Percentiles rank a stretch among this genome's conserved stretches.
These are phyloP conservation scores for Trapa bicornis DNA, from an alignment of 345 rosid species.

Conservation along the genomic window DNA sequence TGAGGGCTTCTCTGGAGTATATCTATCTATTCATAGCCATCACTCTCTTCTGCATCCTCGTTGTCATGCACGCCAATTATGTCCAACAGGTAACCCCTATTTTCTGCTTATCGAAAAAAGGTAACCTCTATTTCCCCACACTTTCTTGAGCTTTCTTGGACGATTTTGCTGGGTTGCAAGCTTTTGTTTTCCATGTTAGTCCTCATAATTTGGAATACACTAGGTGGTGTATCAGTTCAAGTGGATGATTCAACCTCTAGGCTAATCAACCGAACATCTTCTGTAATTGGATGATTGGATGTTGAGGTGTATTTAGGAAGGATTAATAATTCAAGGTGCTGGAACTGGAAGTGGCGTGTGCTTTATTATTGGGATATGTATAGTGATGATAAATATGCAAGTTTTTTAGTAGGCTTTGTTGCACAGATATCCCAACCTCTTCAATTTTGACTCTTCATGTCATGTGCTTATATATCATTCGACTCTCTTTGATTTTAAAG, in stretches of 20 bases:
- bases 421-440: background rate
- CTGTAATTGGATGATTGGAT: background rate
- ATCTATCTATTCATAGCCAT: slow-evolving; percentile 61
- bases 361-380: background rate
- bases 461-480: background rate
- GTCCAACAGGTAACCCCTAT: slow-evolving; percentile 62
- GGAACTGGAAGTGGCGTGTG: background rate
- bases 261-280: too few species aligned
- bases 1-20: slow-evolving; percentile 81
- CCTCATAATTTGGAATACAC: too few species aligned
- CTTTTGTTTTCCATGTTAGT: too few species aligned
- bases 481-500: slow-evolving; percentile 18
- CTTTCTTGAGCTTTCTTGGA: background rate
- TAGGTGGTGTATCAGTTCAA: too few species aligned
- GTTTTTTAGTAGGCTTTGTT: background rate
- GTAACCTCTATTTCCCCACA: slow-evolving; percentile 16
- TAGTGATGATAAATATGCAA: background rate
- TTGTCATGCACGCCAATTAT: slow-evolving; percentile 98
- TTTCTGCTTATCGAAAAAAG: background rate
- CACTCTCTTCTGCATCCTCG: slow-evolving; percentile 81
- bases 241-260: too few species aligned
- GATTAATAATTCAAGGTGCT: background rate
- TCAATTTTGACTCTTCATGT: background rate
- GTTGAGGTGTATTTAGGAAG: background rate
- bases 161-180: background rate